Evolutionary conservation across 306 rosid genomes (phyloP).

Genomic region (Elaeagnus macrophylla): DNA sequence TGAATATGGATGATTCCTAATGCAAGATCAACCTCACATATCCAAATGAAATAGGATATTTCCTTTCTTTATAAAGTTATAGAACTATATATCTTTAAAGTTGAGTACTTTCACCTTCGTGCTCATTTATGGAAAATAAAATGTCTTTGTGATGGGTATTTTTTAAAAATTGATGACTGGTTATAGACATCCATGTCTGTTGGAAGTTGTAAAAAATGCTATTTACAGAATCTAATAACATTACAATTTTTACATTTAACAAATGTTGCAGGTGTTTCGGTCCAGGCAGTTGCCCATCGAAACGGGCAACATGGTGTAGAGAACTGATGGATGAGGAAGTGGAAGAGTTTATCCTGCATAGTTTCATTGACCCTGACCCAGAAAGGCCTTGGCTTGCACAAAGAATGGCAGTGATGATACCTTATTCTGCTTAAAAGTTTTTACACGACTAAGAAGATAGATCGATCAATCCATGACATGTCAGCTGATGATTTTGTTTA

Average conservation of each 20-base stretch:
- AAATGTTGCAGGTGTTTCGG: constrained; percentile 60
- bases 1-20: too few species aligned
- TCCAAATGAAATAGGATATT: too few species aligned
- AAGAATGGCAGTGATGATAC: constrained; percentile 64
- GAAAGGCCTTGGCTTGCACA: constrained; percentile 77
- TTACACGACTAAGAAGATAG: constrained; percentile 2
- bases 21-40: too few species aligned
- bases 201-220: neutral
- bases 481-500: neutral
- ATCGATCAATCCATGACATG: constrained; percentile 7
- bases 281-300: constrained; percentile 51
- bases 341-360: constrained; percentile 56
- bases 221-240: neutral
- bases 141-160: too few species aligned
- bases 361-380: constrained; percentile 59
- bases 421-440: constrained; percentile 52
- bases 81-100: too few species aligned
- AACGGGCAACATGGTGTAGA: constrained; percentile 60
- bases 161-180: too few species aligned
- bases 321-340: constrained; percentile 56
- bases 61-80: too few species aligned
- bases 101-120: too few species aligned
- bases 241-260: neutral
- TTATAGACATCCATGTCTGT: too few species aligned
- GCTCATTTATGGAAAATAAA: too few species aligned